Base-by-base conservation (phyloP, 108 stramenopile species). In the Schizochytrium sp. region DNA sequence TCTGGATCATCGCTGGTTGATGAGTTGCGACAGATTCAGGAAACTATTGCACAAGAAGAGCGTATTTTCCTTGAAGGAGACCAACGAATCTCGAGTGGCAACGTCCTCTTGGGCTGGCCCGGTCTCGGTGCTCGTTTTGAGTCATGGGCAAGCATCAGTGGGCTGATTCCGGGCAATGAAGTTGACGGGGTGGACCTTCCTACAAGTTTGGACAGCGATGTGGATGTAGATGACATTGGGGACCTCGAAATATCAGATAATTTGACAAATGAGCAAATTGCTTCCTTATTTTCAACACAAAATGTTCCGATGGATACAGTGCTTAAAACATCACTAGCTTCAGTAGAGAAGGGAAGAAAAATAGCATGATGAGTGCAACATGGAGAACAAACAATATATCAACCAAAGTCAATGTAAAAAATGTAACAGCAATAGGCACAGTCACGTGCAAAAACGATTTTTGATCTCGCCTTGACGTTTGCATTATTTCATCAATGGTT, bases 11-110 rank as follows among this genome's bases (percentile, higher is more conserved):
- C 64, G 7, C 3, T 69, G 7, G 64, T 69, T 44, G 64, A 69
- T 15, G 64, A 69, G 28, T 15, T 69, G 7, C 64, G 64, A 38
- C 42, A 69, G 64, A 7, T 69, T 38, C 42, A 69, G 64, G 64
- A 69, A 8, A 38, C 42, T 7, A 69, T 69, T 69, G 10, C 44
- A 44, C 64, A 44, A 10, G 64, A 69, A 44, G 64, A 69, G 64
- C 64, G 64, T 44, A 38, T 69, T 7, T 69, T 69, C 44, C 2
- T 69, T 38, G 64, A 69, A 15, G 64, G 64, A 8, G 64, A 69
- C 3, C 64, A 69, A 15, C 64, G 64, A 8, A 38, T 69, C 64
- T 69, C 64, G 64, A 69, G 64, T 15, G 64, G 64, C 64, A 69
- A 69, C 44, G 64, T 69, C 19, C 42, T 69, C 12, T 44, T 69